Base-by-base conservation (phyloP, 2,329 filamentous ascomycete genomes). In the Hymenoscyphus linearis region DNA sequence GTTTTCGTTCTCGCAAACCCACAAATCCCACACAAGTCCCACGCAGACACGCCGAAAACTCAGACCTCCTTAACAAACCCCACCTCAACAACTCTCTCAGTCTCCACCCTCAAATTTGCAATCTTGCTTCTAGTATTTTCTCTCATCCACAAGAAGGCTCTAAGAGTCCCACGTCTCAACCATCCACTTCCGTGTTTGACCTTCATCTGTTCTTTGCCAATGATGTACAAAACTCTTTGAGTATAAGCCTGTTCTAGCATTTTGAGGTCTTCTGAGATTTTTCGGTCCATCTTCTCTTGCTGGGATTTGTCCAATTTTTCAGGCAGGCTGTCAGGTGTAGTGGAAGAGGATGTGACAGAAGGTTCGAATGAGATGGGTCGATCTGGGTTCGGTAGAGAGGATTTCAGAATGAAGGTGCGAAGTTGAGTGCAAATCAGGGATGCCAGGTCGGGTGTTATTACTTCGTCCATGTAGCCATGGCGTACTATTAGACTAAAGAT, bases 401-500 rank as follows among this genome's bases (percentile, higher is more conserved):
- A 44, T 53, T 59, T 65, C 18, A 62, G 71, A 36, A 86, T 72
- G 63, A 78, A 82, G 10, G 75, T 68, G 35, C 79, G 78, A 40
- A 88, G 75, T 63, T 88, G 80, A 60, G 85, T 61, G 63, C 81
- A 83, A 34, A 90, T 80, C 1, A 87, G 71, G 1, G 78, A 75
- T 0, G 80, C 86, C 7, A 91, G 77, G 64, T 89, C 83, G 0
- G 82, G 82, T 0, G 82, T 86, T 53, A 91, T 80, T 22, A 90
- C 81, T 66, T 89, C 83, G 67, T 91, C 88, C 75, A 84, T 88
- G 72, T 88, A 91, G 1, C 88, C 88, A 69, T 90, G 85, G 14
- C 87, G 82, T 1, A 90, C 79, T 3, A 88, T 82, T 2, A 91
- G 77, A 2, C 86, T 50, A 50, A 4, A 13, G 18, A 22, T 6